Percentiles rank a stretch among this genome's conserved stretches.
These are phyloP conservation scores for Paecilomyces niveus DNA, from an alignment of 2,329 filamentous ascomycete species.

Conservation along the genomic window DNA sequence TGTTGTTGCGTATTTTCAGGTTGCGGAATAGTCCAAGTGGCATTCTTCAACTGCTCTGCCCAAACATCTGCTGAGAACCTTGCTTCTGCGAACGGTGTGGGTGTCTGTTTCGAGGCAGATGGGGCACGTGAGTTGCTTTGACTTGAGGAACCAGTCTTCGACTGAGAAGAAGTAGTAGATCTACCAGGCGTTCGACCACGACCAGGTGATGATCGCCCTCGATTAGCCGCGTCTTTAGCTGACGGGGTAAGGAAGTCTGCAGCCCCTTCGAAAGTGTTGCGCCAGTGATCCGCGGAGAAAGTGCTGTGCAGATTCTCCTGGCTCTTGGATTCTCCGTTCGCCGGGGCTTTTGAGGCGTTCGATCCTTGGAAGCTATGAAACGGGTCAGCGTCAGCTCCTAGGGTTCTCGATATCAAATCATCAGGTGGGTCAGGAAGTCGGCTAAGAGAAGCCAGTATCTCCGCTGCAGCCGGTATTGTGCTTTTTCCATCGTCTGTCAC, in stretches of 20 bases:
- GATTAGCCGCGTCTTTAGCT: conserved; percentile 14
- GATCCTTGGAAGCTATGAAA: conserved; percentile 5
- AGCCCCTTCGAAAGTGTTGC: conserved; percentile 24
- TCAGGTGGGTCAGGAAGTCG: neutral
- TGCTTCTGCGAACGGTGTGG: conserved; percentile 24
- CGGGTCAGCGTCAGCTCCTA: conserved; percentile 1
- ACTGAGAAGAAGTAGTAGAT: conserved; percentile 7
- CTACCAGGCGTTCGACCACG: conserved; percentile 10
- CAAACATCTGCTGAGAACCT: conserved; percentile 34
- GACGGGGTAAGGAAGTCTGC: conserved; percentile 29
- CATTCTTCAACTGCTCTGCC: conserved; percentile 28
- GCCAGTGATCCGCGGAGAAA: conserved; percentile 38
- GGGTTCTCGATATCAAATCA: neutral
- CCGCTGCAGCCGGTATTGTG: neutral
- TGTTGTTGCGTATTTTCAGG: conserved; percentile 18
- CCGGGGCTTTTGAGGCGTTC: conserved; percentile 7
- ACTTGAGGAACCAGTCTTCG: conserved; percentile 9
- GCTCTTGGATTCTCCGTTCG: conserved; percentile 20
- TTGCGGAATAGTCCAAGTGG: conserved; percentile 25
- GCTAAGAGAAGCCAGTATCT: neutral
- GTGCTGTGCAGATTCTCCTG: conserved; percentile 28
- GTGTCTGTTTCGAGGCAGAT: conserved; percentile 16
- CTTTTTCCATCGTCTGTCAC: neutral
- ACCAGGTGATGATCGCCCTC: conserved; percentile 9
- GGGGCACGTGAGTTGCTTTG: conserved; percentile 12